Conservation (phyloP, 352 stramenopile genomes). For the Phytophthora brassicae region DNA sequence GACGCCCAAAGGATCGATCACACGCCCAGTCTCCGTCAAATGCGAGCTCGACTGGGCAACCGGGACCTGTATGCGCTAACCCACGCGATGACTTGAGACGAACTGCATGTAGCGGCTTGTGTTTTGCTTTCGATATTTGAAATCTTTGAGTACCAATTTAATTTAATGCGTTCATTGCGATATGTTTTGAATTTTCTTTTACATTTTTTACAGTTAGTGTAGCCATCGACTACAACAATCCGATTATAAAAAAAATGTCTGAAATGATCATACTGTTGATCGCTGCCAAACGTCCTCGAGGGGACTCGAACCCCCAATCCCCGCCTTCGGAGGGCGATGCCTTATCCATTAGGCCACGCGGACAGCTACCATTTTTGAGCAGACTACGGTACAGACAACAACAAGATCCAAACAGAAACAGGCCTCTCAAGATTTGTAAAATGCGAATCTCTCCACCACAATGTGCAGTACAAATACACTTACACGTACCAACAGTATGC, state of each 20-base stretch:
- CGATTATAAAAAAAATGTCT: background rate
- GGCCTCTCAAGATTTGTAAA: background rate
- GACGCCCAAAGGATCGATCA: background rate
- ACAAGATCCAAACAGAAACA: constrained; percentile 16
- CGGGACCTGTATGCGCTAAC: background rate
- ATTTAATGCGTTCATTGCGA: too few relatives aligned
- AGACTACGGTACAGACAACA: too few relatives aligned
- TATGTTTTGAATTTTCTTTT: too few relatives aligned
- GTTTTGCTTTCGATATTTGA: too few relatives aligned
- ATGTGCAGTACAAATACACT: too few relatives aligned
- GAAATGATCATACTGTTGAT: background rate
- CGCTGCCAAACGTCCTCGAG: constrained; percentile 16
- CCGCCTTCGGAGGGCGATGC: constrained; percentile 27
- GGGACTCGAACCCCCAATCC: constrained; percentile 31
- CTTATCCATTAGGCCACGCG: constrained; percentile 29
- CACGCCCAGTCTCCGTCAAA: background rate
- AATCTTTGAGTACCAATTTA: too few relatives aligned
- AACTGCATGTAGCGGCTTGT: too few relatives aligned
- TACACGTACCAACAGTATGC: background rate
- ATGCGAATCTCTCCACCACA: too few relatives aligned
- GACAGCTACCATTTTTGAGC: too few relatives aligned
- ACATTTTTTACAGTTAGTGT: too few relatives aligned
- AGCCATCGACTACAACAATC: too few relatives aligned
- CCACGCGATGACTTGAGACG: background rate
- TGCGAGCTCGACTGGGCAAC: background rate